Conservation (phyloP, 2,329 filamentous ascomycete genomes). For the Paraphoma sp. region DNA sequence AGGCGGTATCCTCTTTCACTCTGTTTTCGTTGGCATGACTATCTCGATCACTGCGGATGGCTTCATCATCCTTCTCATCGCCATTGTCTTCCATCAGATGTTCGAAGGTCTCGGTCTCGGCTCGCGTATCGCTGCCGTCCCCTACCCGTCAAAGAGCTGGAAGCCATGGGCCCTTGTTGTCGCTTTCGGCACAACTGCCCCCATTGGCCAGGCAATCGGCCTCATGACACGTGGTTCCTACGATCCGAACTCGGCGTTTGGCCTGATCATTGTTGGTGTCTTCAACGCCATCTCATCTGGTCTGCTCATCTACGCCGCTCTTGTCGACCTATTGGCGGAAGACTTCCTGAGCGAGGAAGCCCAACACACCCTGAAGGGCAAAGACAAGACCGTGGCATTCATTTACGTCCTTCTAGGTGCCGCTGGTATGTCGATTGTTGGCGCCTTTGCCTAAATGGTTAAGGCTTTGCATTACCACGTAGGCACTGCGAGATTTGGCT, state of each 20-base stretch:
- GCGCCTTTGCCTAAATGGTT: constrained; percentile 42
- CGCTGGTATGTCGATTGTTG: constrained; percentile 46
- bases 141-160: constrained; percentile 62
- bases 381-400: constrained; percentile 63
- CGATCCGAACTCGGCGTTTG: constrained; percentile 68
- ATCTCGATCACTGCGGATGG: constrained; percentile 65
- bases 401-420: constrained; percentile 46
- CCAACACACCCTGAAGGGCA: constrained; percentile 57
- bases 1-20: constrained; percentile 69
- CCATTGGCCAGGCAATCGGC: constrained; percentile 70
- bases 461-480: neutral
- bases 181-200: constrained; percentile 69
- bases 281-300: constrained; percentile 72
- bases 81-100: constrained; percentile 68
- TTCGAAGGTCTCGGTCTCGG: constrained; percentile 70
- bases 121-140: constrained; percentile 64
- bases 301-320: constrained; percentile 66
- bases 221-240: constrained; percentile 64
- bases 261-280: constrained; percentile 68
- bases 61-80: constrained; percentile 64
- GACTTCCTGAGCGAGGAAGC: constrained; percentile 65
- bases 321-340: constrained; percentile 69
- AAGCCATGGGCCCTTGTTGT: constrained; percentile 68
- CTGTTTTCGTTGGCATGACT: constrained; percentile 68
- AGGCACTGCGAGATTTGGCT: too few species aligned